Conservation (phyloP, 371 early-diverging fungal genomes). For the Rhizopus microsporus region DNA sequence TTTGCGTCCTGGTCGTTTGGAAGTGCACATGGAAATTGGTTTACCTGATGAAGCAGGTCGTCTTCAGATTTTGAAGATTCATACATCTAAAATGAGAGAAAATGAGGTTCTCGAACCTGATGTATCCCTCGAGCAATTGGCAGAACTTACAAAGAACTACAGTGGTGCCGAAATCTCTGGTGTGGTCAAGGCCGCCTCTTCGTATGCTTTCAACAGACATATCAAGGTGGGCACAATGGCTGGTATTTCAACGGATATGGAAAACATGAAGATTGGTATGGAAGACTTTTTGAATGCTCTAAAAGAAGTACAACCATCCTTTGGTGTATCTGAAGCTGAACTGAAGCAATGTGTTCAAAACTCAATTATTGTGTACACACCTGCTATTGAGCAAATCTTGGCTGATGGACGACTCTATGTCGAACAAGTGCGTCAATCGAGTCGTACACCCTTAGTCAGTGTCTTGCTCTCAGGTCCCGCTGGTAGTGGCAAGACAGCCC, state of each 20-base stretch:
- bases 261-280: slow-evolving; percentile 87
- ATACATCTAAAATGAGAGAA: slow-evolving; percentile 86
- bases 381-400: slow-evolving; percentile 76
- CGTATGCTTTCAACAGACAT: slow-evolving; percentile 98
- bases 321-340: slow-evolving; percentile 96
- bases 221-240: slow-evolving; percentile 89
- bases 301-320: slow-evolving; percentile 97
- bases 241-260: slow-evolving; percentile 78
- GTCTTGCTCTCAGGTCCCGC: slow-evolving; percentile 85
- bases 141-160: slow-evolving; percentile 96
- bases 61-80: slow-evolving; percentile 93
- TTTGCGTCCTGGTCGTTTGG: slow-evolving; percentile 96
- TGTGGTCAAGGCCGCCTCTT: slow-evolving; percentile 97
- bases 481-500: slow-evolving; percentile 97
- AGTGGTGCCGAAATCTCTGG: slow-evolving; percentile 99
- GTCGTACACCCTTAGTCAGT: slow-evolving; percentile 87
- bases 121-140: slow-evolving; percentile 91
- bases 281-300: slow-evolving; percentile 95
- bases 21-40: slow-evolving; percentile 96
- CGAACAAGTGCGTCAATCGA: slow-evolving; percentile 84
- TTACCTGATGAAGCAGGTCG: slow-evolving; percentile 93
- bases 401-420: slow-evolving; percentile 83
- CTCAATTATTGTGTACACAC: slow-evolving; percentile 80
- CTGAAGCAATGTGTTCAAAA: slow-evolving; percentile 84
- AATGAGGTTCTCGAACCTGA: slow-evolving; percentile 87